These are phyloP conservation scores for Setaria viridis DNA, from an alignment of 202 grass and related monocot species.

Conservation along the genomic window DNA sequence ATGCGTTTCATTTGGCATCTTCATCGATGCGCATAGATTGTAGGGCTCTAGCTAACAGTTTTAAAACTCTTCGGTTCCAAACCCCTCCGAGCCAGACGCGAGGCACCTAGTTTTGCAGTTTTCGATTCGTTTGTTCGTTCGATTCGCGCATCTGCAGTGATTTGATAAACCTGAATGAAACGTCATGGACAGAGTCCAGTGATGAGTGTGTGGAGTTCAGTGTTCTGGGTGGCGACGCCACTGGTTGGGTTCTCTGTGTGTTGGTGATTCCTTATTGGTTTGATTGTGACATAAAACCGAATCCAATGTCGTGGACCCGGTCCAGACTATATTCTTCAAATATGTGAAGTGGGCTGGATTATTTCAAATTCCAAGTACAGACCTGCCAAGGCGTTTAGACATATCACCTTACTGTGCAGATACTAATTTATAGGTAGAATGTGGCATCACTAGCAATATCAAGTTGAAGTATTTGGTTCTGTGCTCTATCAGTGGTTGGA, in stretches of 20 bases:
- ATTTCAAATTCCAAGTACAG: not conserved
- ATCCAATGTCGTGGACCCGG: conserved; percentile 8
- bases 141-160: not conserved
- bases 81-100: not conserved
- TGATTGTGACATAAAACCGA: conserved; percentile 51
- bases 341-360: not conserved
- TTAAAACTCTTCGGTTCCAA: not conserved
- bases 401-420: conserved; percentile 16
- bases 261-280: conserved; percentile 45
- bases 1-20: not conserved
- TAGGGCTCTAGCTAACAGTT: not conserved
- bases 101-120: not conserved
- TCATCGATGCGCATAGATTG: not conserved
- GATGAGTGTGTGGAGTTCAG: conserved; percentile 21
- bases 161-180: conserved; percentile 25
- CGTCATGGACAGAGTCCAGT: not conserved
- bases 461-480: not conserved
- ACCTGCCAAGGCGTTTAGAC: not conserved
- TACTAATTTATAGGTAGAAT: conserved; percentile 35
- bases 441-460: not conserved
- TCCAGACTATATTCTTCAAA: conserved; percentile 18
- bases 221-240: conserved; percentile 18
- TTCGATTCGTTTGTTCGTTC: conserved; percentile 20
- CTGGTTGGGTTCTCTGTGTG: conserved; percentile 32
- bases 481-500: conserved; percentile 5